Evolutionary conservation across 2,329 filamentous ascomycete species (phyloP), one percentile per base, ranked within the genome.

Genomic region (Aspergillus alliaceus): DNA sequence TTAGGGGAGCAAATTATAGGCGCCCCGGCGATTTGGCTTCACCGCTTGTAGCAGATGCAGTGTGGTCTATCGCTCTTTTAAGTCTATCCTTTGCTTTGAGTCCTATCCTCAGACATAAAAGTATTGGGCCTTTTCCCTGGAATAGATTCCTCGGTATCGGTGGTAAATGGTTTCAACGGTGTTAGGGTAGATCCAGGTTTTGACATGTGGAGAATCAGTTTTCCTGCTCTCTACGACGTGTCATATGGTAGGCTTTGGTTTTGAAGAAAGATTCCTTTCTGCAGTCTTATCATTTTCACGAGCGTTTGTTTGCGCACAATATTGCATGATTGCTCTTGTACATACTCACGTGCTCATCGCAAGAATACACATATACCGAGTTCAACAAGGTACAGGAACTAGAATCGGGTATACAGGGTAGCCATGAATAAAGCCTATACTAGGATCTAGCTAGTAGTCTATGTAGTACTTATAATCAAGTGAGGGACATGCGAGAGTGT

Each of bases 281-380:
- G n/a, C 34, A 22, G 6, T 40, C 18, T 40, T 39, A n/a, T 18
- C n/a, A 18, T 24, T 40, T 40, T 54, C 29, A 44, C 35, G 18
- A 54, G 52, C 52, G 42, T 54, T 40, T 25, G 4, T 49, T 44
- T 35, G 20, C 37, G 29, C 53, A 51, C 42, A 34, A 31, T 20
- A n/a, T 40, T 37, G 53, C 53, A 55, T 32, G 44, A 22, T 40
- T 51, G 20, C 35, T 25, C 46, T 50, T 40, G 46, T 55, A 55
- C 53, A 55, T 54, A 48, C 44, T 35, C 29, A 52, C 49, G 32
- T 27, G 14, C 32, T 31, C 27, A 32, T 48, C n/a, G 44, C 44
- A n/a, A 48, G 44, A 48, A 32, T 32, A 48, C 44, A 22, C 44
- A 48, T 48, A 32, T 24, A 27, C 44, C 5, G 44, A 22, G 20